Conservation (phyloP, 2,329 filamentous ascomycete genomes). For the Plenodomus tracheiphilus region DNA sequence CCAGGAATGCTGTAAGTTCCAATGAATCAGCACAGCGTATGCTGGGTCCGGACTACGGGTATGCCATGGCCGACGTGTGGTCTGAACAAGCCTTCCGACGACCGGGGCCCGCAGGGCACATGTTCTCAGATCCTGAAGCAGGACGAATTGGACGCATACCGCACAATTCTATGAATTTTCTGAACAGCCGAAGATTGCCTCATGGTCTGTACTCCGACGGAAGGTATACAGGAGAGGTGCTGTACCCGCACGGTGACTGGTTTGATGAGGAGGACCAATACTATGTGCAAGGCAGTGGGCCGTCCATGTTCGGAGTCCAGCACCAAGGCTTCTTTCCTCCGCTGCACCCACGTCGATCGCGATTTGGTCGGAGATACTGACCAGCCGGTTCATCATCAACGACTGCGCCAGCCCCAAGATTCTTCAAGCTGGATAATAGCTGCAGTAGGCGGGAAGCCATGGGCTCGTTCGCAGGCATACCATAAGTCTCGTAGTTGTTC, state of each 20-base stretch:
- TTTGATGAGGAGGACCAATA: not conserved
- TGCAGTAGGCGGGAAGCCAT: constrained; percentile 41
- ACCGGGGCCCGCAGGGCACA: not conserved
- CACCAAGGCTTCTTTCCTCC: not conserved
- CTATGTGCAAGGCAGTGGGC: not conserved
- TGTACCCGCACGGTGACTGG: not conserved
- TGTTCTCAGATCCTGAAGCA: constrained; percentile 2
- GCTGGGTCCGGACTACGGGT: not conserved
- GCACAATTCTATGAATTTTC: not conserved
- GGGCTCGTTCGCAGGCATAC: constrained; percentile 35
- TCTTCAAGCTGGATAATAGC: constrained; percentile 39
- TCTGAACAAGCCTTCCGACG: not conserved
- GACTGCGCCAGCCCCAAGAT: constrained; percentile 39
- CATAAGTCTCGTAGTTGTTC: constrained; percentile 34
- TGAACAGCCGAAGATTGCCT: not conserved
- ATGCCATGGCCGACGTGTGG: not conserved
- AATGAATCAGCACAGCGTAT: not conserved
- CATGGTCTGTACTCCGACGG: not conserved
- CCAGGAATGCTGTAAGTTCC: not conserved
- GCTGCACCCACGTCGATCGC: not conserved
- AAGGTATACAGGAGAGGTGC: not conserved
- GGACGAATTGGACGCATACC: not conserved
- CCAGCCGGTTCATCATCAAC: not conserved
- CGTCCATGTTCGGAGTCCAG: not conserved
- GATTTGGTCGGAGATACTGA: not conserved